Base-by-base conservation (phyloP, 2,329 filamentous ascomycete species). In the Leptoxyphium fumago region DNA sequence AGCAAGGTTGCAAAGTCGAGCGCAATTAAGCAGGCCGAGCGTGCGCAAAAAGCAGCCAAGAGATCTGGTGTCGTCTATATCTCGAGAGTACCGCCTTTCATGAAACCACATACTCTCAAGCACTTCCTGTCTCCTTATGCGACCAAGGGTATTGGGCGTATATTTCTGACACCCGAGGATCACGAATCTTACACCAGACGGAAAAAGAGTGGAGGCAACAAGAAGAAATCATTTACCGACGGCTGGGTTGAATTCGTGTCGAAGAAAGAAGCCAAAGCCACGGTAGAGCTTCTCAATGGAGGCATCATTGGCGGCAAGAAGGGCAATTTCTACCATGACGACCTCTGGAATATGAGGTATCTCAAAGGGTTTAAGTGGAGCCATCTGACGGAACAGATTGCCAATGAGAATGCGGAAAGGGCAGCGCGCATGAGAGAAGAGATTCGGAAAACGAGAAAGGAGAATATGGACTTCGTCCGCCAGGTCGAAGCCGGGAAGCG, bases 271-370 rank as follows among this genome's bases (percentile, higher is more conserved):
- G 85, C 85, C 30, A 86, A 88, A 61, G 68, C 75, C n/a, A 80
- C 77, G 0, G 83, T 79, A 41, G 81, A 85, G 52, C 71, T 82
- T 21, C 69, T 93, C 41, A 93, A 93, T 58, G 81, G 82, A 38
- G 75, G 75, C 49, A 84, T 74, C 10, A 83, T 91, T 50, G 84
- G 84, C 42, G 85, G 85, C 21, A 88, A 88, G 66, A 93, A 93
- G 66, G 75, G 84, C 10, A 76, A 74, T 41, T 86, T 83, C 60
- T 93, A 89, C 66, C 77, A 83, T 54, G 85, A 93, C 60, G 85
- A 93, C 60, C 73, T 93, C 39, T 93, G 85, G 85, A 88, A 82
- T 54, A 67, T 91, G 49, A 73, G 83, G 48, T 93, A 93, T 57
- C 66, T 93, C 49, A 81, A 77, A 50, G 84, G 83, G 1, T 89